These are phyloP conservation scores for Schwanniomyces occidentalis DNA, from an alignment of 805 yeast genomes.

Conservation along the genomic window DNA sequence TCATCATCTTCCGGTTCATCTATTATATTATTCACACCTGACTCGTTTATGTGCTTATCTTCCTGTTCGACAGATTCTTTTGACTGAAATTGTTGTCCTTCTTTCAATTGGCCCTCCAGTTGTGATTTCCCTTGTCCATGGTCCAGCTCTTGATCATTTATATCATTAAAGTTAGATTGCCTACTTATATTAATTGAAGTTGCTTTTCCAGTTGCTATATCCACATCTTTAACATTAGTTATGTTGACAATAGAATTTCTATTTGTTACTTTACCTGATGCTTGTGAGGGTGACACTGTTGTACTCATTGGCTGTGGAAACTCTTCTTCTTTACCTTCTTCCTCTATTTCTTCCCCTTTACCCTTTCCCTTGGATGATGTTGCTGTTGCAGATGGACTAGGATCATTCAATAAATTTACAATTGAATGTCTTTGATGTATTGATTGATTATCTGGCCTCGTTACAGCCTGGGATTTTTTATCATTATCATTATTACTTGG, in stretches of 20 bases:
- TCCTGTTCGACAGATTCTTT: not conserved
- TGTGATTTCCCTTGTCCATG: too few relatives aligned
- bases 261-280: constrained; percentile 9
- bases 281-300: not conserved
- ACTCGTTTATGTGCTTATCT: not conserved
- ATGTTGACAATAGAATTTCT: not conserved
- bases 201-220: too few relatives aligned
- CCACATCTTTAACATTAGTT: not conserved
- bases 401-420: constrained; percentile 28
- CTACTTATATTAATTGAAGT: not conserved
- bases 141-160: too few relatives aligned
- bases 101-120: not conserved
- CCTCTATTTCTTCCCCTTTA: constrained; percentile 3
- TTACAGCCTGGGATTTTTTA: constrained; percentile 1
- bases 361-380: not conserved
- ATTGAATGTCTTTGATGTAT: constrained; percentile 28
- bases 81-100: not conserved
- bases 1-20: too few relatives aligned
- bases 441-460: constrained; percentile 5
- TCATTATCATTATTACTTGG: constrained; percentile 17
- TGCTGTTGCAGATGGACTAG: constrained; percentile 9
- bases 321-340: constrained; percentile 15
- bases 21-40: constrained; percentile 11
- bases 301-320: not conserved
- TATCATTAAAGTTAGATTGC: not conserved